Evolutionary conservation across 257 asterid genomes (phyloP), one percentile per base, ranked within the genome.

Genomic region (Przewalskia tangutica): DNA sequence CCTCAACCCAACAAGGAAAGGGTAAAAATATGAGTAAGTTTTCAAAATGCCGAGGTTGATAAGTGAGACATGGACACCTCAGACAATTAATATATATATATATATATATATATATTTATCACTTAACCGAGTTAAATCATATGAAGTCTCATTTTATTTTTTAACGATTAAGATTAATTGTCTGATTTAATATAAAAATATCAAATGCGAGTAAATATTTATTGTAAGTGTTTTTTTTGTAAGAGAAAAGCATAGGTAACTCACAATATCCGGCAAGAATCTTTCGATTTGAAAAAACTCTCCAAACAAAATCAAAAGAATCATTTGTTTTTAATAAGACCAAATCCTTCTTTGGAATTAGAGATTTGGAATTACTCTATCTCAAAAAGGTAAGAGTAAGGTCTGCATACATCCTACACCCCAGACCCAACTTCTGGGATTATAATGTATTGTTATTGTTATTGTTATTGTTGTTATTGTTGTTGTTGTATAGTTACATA

Each of bases 331-430:
- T 81, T 75, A 81, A 83, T 75, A 81, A 83, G 84, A 89, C 88
- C 86, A 85, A 85, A 87, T 87, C 88, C 85, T 70, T 83, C 83
- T n/a, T 89, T 82, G 90, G 88, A 80, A 80, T 83, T 53, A 3
- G 86, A 82, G 88, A 82, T 89, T 84, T 79, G 85, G 84, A 27
- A 27, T 27, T 2, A 1, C 32, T 27, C 32, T 27, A 27, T 2
- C 32, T 0, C 32, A 27, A 1, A 27, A 27, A 27, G 0, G 32
- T 27, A 27, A 2, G 32, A 27, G 32, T 27, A 27, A 27, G 32
- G 1, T 27, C 32, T 27, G 32, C 32, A 2, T 27, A 27, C 32
- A 27, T 27, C 32, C 32, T 27, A 27, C 32, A 27, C 32, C 32
- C 32, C 32, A 27, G 1, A 27, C 1, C 32, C 32, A 27, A 27